These are phyloP conservation scores for Colletotrichum tamarilloi DNA, from an alignment of 2,329 filamentous ascomycete species.

Conservation along the genomic window DNA sequence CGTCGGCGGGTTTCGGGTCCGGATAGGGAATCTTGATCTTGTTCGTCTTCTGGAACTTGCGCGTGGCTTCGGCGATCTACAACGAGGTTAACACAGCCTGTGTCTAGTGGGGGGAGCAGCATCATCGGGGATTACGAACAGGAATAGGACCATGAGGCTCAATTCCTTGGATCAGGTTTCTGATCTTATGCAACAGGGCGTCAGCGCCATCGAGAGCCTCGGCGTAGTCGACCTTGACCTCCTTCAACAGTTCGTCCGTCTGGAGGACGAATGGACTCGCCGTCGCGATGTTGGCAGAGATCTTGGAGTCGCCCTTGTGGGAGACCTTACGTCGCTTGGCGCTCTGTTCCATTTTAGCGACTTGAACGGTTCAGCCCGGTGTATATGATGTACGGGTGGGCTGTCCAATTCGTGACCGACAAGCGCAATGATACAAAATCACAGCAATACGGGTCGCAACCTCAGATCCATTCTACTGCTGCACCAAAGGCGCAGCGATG, in stretches of 20 bases:
- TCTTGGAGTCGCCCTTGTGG: slow-evolving; percentile 49
- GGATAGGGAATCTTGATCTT: slow-evolving; percentile 85
- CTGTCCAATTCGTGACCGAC: slow-evolving; percentile 5
- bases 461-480: neutral
- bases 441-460: neutral
- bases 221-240: slow-evolving; percentile 63
- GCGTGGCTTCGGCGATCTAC: slow-evolving; percentile 75
- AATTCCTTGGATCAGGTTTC: slow-evolving; percentile 63
- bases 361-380: neutral
- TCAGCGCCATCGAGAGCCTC: slow-evolving; percentile 61
- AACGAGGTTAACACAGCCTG: slow-evolving; percentile 1
- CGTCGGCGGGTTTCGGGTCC: slow-evolving; percentile 78
- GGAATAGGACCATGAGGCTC: slow-evolving; percentile 60
- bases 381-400: neutral
- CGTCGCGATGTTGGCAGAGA: slow-evolving; percentile 53
- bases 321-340: slow-evolving; percentile 62
- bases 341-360: slow-evolving; percentile 55
- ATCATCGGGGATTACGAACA: slow-evolving; percentile 50
- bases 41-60: slow-evolving; percentile 74
- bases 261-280: slow-evolving; percentile 69
- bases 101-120: slow-evolving; percentile 16
- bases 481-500: neutral
- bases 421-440: neutral
- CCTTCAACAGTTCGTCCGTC: slow-evolving; percentile 68
- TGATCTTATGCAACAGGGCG: slow-evolving; percentile 61